Base-by-base conservation (phyloP, 2,329 filamentous ascomycete species). In the Bertia moriformis region DNA sequence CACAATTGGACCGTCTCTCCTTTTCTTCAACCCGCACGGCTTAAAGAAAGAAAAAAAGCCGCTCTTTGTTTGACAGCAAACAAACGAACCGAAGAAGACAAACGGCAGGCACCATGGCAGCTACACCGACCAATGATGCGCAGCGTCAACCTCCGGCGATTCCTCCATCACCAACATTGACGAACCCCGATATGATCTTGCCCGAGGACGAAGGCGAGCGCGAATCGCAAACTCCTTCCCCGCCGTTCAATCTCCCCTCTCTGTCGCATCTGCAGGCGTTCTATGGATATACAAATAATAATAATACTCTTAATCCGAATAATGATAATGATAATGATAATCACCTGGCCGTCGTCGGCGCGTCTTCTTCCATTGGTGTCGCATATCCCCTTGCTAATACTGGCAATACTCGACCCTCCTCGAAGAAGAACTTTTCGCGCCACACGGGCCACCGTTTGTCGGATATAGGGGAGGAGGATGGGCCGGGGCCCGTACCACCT, bases 131-230 rank as follows among this genome's bases (percentile, higher is more conserved):
- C n/a, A n/a, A n/a, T n/a, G n/a, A n/a, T n/a, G n/a, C n/a, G n/a
- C n/a, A n/a, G n/a, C n/a, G n/a, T n/a, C n/a, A n/a, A n/a, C n/a
- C 24, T 10, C 24, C 24, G n/a, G n/a, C n/a, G 10, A 29, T 29
- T n/a, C 24, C 24, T 10, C 24, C 24, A 10, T 29, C 24, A 10
- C 24, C 24, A n/a, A 29, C 24, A 29, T 29, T 29, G 46, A 78
- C 74, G 39, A 78, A 81, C 55, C 74, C 75, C 39, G 76, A 78
- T 52, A 76, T 80, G 73, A 79, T 82, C 46, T 60, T 82, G 20
- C 77, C 77, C 4, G 64, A 65, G 46, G 57, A 59, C 40, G 56
- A 59, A 42, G 58, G 55, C 57, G 43, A 63, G 55, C 35, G 58
- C 63, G 43, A 59, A 63, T 44, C 61, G 57, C 49, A 55, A 61